Base-by-base conservation (phyloP, 1,284 basidiomycete species). In the Irpex lacteus region DNA sequence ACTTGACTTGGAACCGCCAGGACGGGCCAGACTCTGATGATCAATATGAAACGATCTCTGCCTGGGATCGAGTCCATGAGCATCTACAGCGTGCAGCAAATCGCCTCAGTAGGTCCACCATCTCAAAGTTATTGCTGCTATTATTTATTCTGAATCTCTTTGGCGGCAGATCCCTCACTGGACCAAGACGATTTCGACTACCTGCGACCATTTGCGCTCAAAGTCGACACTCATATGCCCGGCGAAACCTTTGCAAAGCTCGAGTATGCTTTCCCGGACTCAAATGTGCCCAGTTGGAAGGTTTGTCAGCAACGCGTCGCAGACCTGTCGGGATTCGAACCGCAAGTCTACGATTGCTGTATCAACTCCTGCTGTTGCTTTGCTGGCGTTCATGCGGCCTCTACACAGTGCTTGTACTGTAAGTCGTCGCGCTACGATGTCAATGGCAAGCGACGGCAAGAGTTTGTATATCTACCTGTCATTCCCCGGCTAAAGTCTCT, bases 331-430 rank as follows among this genome's bases (percentile, higher is more conserved):
- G 74, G 71, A 0, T 64, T 78, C 50, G 59, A 72, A 13, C 75
- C 76, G 0, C 65, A 67, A 3, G 44, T 40, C 0, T 79, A 78
- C 60, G 66, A 81, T 65, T 81, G 79, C 65, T 81, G 80, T 50
- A 15, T 70, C 15, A 72, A 75, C 15, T 76, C 76, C 0, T 81
- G 80, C 61, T 67, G 67, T 54, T 74, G 71, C 49, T 81, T 70
- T 65, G 66, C 69, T 7, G 77, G 76, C 0, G 64, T 68, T 0
- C 69, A 74, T 64, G 68, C 64, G 0, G 61, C 68, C 2, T 64
- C 71, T 1, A 38, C 63, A 0, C 4, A 19, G 9, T 81, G 80
- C 60, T 75, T 76, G 0, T 67, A 75, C 60, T 81, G 80, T 66
- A 54, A 71, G 0, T 65, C 70, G 57, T 40, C 68, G 8, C 72